Evolutionary conservation across 2,329 filamentous ascomycete genomes (phyloP).

Genomic region (Plectosphaerella plurivora): DNA sequence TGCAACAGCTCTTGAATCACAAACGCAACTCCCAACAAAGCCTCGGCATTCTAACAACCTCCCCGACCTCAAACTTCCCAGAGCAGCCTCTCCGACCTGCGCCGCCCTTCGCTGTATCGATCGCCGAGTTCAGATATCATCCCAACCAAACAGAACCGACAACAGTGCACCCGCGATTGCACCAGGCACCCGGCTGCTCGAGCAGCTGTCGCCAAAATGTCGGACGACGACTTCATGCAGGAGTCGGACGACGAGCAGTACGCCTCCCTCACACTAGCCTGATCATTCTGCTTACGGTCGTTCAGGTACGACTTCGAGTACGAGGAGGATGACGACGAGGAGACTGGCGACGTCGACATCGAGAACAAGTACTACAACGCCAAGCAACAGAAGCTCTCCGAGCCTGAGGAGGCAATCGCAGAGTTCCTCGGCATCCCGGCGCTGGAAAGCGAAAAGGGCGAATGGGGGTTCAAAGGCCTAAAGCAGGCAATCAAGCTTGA

Average conservation of each 20-base stretch:
- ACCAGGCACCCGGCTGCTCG: no score
- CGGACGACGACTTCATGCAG: constrained; percentile 48
- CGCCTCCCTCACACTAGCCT: not conserved
- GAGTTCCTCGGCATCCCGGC: constrained; percentile 88
- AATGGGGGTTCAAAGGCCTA: constrained; percentile 97
- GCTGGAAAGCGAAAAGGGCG: constrained; percentile 85
- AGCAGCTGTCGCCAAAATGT: constrained; percentile 31
- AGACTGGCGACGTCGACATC: constrained; percentile 85
- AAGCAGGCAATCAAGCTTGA: constrained; percentile 98
- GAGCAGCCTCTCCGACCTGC: no score
- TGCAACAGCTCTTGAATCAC: constrained; percentile 1
- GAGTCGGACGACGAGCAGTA: constrained; percentile 43
- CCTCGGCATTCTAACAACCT: no score
- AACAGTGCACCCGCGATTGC: no score
- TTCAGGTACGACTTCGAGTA: constrained; percentile 90
- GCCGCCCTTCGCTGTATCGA: no score
- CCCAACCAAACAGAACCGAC: no score
- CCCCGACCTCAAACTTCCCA: no score
- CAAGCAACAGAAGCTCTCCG: constrained; percentile 87
- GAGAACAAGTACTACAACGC: constrained; percentile 99
- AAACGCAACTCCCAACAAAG: constrained; percentile 2
- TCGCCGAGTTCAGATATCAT: no score
- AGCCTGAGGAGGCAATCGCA: constrained; percentile 81
- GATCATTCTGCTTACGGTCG: constrained; percentile 7
- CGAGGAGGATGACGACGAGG: constrained; percentile 85